phyloP scores from a whole-genome alignment of 2,329 filamentous ascomycete genomes.

The Aureobasidium mangrovei region DNA sequence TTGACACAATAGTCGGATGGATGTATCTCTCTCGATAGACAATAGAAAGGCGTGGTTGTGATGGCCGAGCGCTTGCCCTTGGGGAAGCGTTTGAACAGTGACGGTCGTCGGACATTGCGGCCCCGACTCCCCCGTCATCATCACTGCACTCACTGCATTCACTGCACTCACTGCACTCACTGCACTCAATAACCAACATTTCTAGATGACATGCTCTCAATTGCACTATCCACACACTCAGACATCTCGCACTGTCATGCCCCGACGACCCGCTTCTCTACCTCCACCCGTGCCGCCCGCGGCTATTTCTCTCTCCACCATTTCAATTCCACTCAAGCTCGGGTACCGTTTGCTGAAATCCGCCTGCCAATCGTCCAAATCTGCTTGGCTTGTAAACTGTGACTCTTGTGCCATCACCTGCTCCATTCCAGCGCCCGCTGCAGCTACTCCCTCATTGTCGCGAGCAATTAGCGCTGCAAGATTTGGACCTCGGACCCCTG shows the following conservation, averaged over 20 bases:
- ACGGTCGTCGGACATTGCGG: too few species aligned
- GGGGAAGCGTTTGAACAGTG: too few species aligned
- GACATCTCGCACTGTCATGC: slow-evolving; percentile 15
- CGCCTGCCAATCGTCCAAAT: slow-evolving; percentile 44
- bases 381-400: background rate
- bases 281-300: slow-evolving; percentile 3
- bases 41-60: too few species aligned
- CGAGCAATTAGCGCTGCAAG: slow-evolving; percentile 30
- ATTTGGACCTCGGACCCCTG: slow-evolving; percentile 12
- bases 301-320: slow-evolving; percentile 53
- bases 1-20: too few species aligned
- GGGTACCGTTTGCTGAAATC: slow-evolving; percentile 83
- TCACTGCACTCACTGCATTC: background rate
- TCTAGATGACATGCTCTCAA: background rate
- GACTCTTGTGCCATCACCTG: background rate
- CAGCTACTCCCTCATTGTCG: slow-evolving; percentile 30
- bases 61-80: too few species aligned
- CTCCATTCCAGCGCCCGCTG: slow-evolving; percentile 16
- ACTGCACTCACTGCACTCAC: background rate
- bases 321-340: slow-evolving; percentile 74
- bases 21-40: too few species aligned
- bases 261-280: slow-evolving; percentile 7
- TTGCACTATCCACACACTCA: background rate
- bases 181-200: background rate
- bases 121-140: too few species aligned